A percentile compares a stretch with the other conserved stretches of the same genome.
phyloP scores from a whole-genome alignment of 495 filamentous ascomycete genomes.

The Neurospora sublineolata region DNA sequence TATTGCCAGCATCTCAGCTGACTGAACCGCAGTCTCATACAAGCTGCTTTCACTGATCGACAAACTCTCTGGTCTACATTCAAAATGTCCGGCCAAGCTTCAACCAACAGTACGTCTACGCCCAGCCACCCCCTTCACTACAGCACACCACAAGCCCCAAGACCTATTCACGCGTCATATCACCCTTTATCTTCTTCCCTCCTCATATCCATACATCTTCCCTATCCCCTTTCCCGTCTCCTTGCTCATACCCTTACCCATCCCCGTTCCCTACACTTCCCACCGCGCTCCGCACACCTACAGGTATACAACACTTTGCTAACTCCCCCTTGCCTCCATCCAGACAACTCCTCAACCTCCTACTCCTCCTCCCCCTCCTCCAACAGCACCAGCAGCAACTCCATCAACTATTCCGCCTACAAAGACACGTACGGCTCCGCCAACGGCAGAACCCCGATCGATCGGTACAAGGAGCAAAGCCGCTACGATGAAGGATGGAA shows the following conservation, averaged over 20 bases:
- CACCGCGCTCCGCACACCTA: too few species aligned
- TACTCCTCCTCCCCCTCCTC: neutral
- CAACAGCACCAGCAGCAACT: neutral
- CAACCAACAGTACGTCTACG: neutral
- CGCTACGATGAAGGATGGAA: neutral
- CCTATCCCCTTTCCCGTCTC: neutral
- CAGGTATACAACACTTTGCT: neutral
- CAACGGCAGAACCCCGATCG: neutral
- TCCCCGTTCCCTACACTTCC: too few species aligned
- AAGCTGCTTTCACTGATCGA: neutral
- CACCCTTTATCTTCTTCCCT: neutral
- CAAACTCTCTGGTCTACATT: neutral
- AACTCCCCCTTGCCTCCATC: neutral
- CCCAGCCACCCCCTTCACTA: neutral
- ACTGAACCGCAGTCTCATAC: neutral
- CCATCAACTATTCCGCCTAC: neutral
- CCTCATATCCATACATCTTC: neutral
- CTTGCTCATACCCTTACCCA: neutral
- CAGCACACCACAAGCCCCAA: neutral
- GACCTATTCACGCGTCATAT: neutral
- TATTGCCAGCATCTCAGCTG: neutral
- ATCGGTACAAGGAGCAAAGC: neutral
- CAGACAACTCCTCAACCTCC: neutral
- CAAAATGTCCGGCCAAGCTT: neutral
- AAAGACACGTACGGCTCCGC: neutral